Percentiles rank a stretch among this genome's conserved stretches.
phyloP scores from a whole-genome alignment of 1,139 yeast genomes.

The Pichia sp. region DNA sequence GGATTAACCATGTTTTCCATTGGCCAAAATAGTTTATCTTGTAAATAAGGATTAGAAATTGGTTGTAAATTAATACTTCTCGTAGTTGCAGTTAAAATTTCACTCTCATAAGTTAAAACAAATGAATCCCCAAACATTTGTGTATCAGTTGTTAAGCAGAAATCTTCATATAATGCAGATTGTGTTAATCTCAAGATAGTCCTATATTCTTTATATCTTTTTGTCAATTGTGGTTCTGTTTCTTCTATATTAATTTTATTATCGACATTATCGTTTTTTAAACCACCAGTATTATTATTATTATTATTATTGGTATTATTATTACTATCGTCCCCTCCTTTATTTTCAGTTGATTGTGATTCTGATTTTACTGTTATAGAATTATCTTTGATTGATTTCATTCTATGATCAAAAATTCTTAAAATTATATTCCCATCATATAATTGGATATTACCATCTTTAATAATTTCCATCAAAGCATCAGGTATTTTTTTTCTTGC shows the following conservation, averaged over 20 bases:
- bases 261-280: no score
- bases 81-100: constrained; percentile 68
- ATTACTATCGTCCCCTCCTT: not conserved
- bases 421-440: constrained; percentile 88
- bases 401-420: constrained; percentile 74
- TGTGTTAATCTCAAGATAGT: constrained; percentile 78
- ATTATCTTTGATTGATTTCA: constrained; percentile 18
- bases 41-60: constrained; percentile 59
- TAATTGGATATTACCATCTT: constrained; percentile 75
- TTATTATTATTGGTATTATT: not conserved
- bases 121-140: constrained; percentile 75
- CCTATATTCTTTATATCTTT: constrained; percentile 61
- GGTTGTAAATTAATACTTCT: constrained; percentile 71
- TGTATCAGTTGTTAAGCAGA: constrained; percentile 76
- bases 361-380: no score
- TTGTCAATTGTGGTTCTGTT: not conserved
- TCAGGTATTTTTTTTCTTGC: constrained; percentile 81
- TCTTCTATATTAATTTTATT: not conserved
- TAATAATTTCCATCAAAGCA: constrained; percentile 79
- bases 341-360: no score
- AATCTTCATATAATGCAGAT: constrained; percentile 74
- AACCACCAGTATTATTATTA: not conserved
- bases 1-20: constrained; percentile 37
- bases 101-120: constrained; percentile 76
- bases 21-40: constrained; percentile 43